Percentiles rank a stretch among this genome's conserved stretches.
phyloP scores from a whole-genome alignment of 805 yeast genomes.

The Teunomyces gatunensis region DNA sequence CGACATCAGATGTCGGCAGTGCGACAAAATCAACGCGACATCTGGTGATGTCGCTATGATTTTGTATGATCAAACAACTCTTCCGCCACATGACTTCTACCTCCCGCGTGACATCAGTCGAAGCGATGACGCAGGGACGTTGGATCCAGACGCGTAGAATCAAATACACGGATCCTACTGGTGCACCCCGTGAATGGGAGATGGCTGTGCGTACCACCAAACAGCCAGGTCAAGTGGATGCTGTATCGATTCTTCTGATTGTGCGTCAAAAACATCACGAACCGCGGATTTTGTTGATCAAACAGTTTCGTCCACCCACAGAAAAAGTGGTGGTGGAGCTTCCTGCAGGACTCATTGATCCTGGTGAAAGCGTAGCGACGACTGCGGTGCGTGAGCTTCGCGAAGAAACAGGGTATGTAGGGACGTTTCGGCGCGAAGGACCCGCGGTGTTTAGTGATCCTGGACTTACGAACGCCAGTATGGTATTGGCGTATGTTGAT shows the following conservation, averaged over 20 bases:
- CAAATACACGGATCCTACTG: constrained; percentile 70
- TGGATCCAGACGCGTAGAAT: constrained; percentile 59
- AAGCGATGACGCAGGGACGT: constrained; percentile 37
- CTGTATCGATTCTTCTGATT: constrained; percentile 85
- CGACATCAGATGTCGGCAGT: too few species aligned
- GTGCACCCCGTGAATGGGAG: constrained; percentile 78
- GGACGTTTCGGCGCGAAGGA: constrained; percentile 45
- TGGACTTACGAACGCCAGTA: constrained; percentile 83
- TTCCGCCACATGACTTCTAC: constrained; percentile 14
- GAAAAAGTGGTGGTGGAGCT: constrained; percentile 85
- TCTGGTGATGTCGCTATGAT: too few species aligned
- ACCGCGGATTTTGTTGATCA: constrained; percentile 57
- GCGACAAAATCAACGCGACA: too few species aligned
- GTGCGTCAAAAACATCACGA: constrained; percentile 47
- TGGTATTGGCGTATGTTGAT: constrained; percentile 73
- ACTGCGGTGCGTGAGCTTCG: constrained; percentile 86
- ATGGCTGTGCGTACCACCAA: constrained; percentile 75
- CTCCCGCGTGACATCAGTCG: constrained; percentile 32
- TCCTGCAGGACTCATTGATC: constrained; percentile 94
- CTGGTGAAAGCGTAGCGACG: constrained; percentile 67
- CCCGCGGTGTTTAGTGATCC: constrained; percentile 66
- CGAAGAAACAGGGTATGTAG: constrained; percentile 93
- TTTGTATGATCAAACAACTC: not conserved
- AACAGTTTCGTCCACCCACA: constrained; percentile 92
- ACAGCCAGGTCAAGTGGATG: constrained; percentile 63